phyloP scores from a whole-genome alignment of 1,139 yeast species.

The Suhomyces coccinellae region DNA sequence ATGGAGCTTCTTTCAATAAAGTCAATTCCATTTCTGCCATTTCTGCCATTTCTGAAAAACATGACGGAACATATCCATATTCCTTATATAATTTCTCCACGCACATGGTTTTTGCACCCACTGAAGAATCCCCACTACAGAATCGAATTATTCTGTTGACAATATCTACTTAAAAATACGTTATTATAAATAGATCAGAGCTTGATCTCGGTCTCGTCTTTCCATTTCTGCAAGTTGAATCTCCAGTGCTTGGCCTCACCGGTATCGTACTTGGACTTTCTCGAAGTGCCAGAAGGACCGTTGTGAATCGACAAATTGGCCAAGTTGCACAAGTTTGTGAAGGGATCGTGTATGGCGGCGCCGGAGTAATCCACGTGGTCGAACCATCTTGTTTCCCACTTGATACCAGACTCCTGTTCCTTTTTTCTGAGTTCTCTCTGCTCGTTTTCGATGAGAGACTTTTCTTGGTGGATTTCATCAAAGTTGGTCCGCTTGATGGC shows the following conservation, averaged over 20 bases:
- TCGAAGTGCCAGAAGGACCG: slow-evolving; percentile 65
- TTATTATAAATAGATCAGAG: slow-evolving; percentile 20
- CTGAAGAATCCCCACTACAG: no score
- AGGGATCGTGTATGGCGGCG: slow-evolving; percentile 40
- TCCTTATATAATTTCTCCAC: no score
- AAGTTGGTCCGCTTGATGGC: slow-evolving; percentile 76
- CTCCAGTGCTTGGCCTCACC: slow-evolving; percentile 68
- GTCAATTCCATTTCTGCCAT: no score
- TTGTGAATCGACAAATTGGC: slow-evolving; percentile 61
- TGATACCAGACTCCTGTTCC: slow-evolving; percentile 60
- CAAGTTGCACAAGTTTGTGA: slow-evolving; percentile 51
- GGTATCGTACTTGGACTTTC: slow-evolving; percentile 51
- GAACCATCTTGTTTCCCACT: slow-evolving; percentile 84
- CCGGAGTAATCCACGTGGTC: slow-evolving; percentile 49
- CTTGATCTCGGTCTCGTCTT: slow-evolving; percentile 57
- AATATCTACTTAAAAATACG: not conserved
- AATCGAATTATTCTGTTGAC: no score
- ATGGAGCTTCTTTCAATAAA: no score
- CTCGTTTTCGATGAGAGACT: slow-evolving; percentile 73
- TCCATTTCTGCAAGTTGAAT: slow-evolving; percentile 54
- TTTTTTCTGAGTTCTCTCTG: slow-evolving; percentile 79
- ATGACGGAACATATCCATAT: no score
- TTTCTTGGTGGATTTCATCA: slow-evolving; percentile 70
- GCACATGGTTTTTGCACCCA: no score
- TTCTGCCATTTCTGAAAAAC: no score